A percentile compares a stretch with the other conserved stretches of the same genome.
These are phyloP conservation scores for Buddleja alternifolia DNA, from an alignment of 257 asterid genomes.

Conservation along the genomic window DNA sequence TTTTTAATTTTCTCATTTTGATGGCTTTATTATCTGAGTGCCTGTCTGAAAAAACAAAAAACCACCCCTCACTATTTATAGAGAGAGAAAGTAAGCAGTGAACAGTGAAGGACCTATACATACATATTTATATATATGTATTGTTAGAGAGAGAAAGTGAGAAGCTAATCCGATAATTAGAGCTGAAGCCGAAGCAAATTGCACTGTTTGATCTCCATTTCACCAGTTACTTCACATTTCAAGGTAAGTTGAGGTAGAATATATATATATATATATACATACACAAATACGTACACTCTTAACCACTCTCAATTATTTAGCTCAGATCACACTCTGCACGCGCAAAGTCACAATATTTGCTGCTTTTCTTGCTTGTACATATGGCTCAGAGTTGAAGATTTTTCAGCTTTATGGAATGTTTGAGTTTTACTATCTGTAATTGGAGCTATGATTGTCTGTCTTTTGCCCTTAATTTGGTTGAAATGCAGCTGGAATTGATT, in stretches of 20 bases:
- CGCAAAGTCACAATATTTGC: slow-evolving; percentile 32
- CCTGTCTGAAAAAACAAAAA: slow-evolving; percentile 38
- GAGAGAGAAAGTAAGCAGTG: slow-evolving; percentile 52
- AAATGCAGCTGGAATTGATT: slow-evolving; percentile 34
- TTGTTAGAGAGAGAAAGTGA: slow-evolving; percentile 30
- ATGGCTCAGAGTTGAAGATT: slow-evolving; percentile 21
- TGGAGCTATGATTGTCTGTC: slow-evolving; percentile 32
- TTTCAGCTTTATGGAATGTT: slow-evolving; percentile 29
- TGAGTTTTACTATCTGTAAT: slow-evolving; percentile 35
- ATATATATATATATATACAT: slow-evolving; percentile 21
- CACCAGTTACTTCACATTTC: slow-evolving; percentile 29
- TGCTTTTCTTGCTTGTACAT: slow-evolving; percentile 33
- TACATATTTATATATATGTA: slow-evolving; percentile 25
- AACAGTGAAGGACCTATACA: slow-evolving; percentile 32
- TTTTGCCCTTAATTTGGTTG: slow-evolving; percentile 37
- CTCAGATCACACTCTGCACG: slow-evolving; percentile 48
- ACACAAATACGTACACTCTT: slow-evolving; percentile 26
- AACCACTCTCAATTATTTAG: slow-evolving; percentile 29
- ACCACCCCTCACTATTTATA: slow-evolving; percentile 37
- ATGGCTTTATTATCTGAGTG: slow-evolving; percentile 44
- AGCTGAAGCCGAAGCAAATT: slow-evolving; percentile 39
- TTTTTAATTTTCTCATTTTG: slow-evolving; percentile 13
- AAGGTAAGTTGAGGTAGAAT: slow-evolving; percentile 33
- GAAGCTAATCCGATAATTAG: slow-evolving; percentile 34
- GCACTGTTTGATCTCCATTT: slow-evolving; percentile 59